These are phyloP conservation scores for Populus davidiana DNA, from an alignment of 345 rosid genomes.

Conservation along the genomic window DNA sequence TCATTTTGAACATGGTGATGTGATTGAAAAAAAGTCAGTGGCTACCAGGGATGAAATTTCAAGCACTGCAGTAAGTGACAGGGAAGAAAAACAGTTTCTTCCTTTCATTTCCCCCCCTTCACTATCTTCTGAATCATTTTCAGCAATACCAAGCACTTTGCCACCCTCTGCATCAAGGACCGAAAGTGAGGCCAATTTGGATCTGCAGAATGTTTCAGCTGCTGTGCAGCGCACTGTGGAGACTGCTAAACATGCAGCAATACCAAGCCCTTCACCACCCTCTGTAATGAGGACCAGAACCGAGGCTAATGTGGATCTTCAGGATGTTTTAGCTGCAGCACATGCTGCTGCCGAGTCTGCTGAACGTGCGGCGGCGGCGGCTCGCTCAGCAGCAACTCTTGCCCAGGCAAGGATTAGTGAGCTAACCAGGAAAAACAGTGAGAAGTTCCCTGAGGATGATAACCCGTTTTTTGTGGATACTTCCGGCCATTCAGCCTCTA, in stretches of 20 bases:
- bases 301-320: conserved; percentile 55
- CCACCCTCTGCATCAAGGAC: conserved; percentile 23
- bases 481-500: conserved; percentile 29
- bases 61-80: conserved; percentile 17
- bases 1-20: conserved; percentile 32
- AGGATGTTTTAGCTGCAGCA: conserved; percentile 82
- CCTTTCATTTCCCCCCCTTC: conserved; percentile 57
- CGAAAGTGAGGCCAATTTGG: conserved; percentile 45
- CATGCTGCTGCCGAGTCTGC: conserved; percentile 90
- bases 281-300: conserved; percentile 29
- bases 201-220: conserved; percentile 71
- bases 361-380: conserved; percentile 84
- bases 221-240: conserved; percentile 94
- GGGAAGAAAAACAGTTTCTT: conserved; percentile 57
- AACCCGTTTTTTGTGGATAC: conserved; percentile 56
- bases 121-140: conserved; percentile 28
- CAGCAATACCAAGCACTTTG: conserved; percentile 21
- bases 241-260: conserved; percentile 62
- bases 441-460: conserved; percentile 40
- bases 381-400: conserved; percentile 87
- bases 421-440: conserved; percentile 53
- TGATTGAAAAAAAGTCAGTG: conserved; percentile 26
- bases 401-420: conserved; percentile 78
- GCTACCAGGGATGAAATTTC: conserved; percentile 34
- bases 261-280: conserved; percentile 18